Evolutionary conservation across 192 early-diverging fungal genomes (phyloP).

Genomic region (Allomyces macrogynus): DNA sequence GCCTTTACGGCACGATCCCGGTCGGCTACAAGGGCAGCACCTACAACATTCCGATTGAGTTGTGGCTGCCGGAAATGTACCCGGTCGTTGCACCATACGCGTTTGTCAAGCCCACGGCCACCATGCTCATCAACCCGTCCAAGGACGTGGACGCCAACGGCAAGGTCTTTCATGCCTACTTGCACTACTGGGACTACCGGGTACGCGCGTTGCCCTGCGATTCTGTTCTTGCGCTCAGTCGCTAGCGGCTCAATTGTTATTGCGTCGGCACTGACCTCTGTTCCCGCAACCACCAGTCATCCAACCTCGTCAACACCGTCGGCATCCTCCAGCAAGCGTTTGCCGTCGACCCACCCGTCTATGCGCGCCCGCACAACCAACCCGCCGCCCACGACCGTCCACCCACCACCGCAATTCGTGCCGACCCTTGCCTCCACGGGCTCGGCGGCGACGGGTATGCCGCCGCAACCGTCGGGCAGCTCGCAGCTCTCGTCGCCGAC

Average conservation of each 20-base stretch:
- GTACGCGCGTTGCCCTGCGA: too few relatives aligned
- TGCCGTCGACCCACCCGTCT: slow-evolving; percentile 56
- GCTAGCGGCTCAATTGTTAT: too few relatives aligned
- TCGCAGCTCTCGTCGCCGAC: too few relatives aligned
- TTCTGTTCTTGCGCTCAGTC: too few relatives aligned
- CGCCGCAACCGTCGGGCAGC: neutral
- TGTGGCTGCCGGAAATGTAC: slow-evolving; percentile 71
- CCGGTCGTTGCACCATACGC: slow-evolving; percentile 57
- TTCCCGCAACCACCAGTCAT: neutral
- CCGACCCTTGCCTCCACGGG: neutral
- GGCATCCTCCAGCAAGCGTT: slow-evolving; percentile 50
- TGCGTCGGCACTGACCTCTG: too few relatives aligned
- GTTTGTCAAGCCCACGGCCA: slow-evolving; percentile 70
- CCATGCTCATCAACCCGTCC: slow-evolving; percentile 63
- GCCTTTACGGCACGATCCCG: slow-evolving; percentile 69
- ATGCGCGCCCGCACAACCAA: slow-evolving; percentile 7
- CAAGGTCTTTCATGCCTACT: slow-evolving; percentile 61
- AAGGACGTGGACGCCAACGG: slow-evolving; percentile 72
- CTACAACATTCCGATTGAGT: slow-evolving; percentile 81
- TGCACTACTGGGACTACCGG: slow-evolving; percentile 39
- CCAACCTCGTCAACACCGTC: slow-evolving; percentile 31
- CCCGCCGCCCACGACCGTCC: neutral
- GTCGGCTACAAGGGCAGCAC: slow-evolving; percentile 55
- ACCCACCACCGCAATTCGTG: slow-evolving; percentile 4
- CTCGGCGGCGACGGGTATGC: neutral